A percentile compares a stretch with the other conserved stretches of the same genome.
These are phyloP conservation scores for Dryas alaskensis DNA, from an alignment of 306 rosid species.

Conservation along the genomic window DNA sequence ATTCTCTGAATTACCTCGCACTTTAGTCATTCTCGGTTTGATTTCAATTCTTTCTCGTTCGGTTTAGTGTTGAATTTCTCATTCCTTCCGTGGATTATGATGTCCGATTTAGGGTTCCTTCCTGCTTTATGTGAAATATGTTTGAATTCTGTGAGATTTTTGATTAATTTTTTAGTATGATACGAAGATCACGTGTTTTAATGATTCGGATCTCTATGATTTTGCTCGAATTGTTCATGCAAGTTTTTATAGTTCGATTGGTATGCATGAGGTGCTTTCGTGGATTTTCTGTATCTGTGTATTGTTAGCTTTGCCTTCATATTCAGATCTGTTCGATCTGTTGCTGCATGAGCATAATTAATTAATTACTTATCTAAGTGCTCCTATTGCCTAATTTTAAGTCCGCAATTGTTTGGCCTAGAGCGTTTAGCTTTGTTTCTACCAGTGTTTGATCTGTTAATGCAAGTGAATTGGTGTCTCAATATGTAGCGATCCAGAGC, in stretches of 20 bases:
- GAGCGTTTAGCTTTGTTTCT: background rate
- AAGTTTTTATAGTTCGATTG: conserved; percentile 13
- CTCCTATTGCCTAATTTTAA: background rate
- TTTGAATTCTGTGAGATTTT: background rate
- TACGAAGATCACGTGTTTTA: conserved; percentile 26
- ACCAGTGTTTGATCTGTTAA: background rate
- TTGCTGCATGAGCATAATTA: background rate
- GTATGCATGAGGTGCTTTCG: conserved; percentile 16
- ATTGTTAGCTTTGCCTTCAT: conserved; percentile 1
- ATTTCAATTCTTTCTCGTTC: background rate
- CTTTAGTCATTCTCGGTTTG: conserved; percentile 14
- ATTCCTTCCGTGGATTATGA: background rate
- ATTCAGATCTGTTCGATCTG: conserved; percentile 44
- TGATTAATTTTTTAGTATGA: conserved; percentile 1
- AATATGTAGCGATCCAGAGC: conserved; percentile 44
- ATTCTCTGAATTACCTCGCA: conserved; percentile 11
- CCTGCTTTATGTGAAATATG: conserved; percentile 1
- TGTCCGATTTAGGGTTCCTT: background rate
- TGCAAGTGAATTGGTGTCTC: conserved; percentile 8
- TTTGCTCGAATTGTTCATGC: conserved; percentile 7
- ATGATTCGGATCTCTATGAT: conserved; percentile 37
- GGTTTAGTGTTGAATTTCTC: background rate
- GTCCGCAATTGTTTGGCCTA: background rate
- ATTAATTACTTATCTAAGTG: background rate
- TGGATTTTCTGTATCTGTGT: conserved; percentile 15